phyloP scores from a whole-genome alignment of 345 rosid species.

The Jatropha curcas region DNA sequence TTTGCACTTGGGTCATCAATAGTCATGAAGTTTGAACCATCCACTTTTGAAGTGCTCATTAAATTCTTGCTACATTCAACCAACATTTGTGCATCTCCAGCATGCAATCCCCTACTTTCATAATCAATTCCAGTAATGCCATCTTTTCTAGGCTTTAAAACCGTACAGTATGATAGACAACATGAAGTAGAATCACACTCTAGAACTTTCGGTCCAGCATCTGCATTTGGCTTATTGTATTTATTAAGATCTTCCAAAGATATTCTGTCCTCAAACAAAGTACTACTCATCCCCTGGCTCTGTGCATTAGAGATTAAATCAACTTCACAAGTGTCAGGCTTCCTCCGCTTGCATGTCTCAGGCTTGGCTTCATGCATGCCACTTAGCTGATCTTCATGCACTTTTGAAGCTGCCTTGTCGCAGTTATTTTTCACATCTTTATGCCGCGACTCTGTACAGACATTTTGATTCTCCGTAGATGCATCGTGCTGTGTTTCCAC shows the following conservation, averaged over 20 bases:
- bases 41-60: slow-evolving; percentile 19
- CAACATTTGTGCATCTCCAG: slow-evolving; percentile 25
- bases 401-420: slow-evolving; percentile 15
- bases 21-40: slow-evolving; percentile 21
- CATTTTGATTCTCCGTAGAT: slow-evolving; percentile 5
- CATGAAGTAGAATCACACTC: slow-evolving; percentile 21
- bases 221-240: slow-evolving; percentile 12
- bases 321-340: slow-evolving; percentile 23
- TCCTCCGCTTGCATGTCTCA: slow-evolving; percentile 26
- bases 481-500: slow-evolving; percentile 11
- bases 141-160: slow-evolving; percentile 26
- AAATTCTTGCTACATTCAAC: slow-evolving; percentile 20
- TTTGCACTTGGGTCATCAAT: slow-evolving; percentile 27
- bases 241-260: slow-evolving; percentile 26
- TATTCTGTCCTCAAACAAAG: slow-evolving; percentile 15
- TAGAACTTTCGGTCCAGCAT: slow-evolving; percentile 22
- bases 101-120: slow-evolving; percentile 15
- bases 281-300: slow-evolving; percentile 18
- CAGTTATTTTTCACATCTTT: slow-evolving; percentile 8
- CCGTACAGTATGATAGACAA: slow-evolving; percentile 20
- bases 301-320: slow-evolving; percentile 8
- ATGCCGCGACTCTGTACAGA: slow-evolving; percentile 21
- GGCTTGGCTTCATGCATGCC: slow-evolving; percentile 14
- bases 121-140: slow-evolving; percentile 19
- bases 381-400: slow-evolving; percentile 15